Evolutionary conservation across 371 early-diverging fungal genomes (phyloP), one percentile per base, ranked within the genome.

Genomic region (Zopfochytrium polystomum): DNA sequence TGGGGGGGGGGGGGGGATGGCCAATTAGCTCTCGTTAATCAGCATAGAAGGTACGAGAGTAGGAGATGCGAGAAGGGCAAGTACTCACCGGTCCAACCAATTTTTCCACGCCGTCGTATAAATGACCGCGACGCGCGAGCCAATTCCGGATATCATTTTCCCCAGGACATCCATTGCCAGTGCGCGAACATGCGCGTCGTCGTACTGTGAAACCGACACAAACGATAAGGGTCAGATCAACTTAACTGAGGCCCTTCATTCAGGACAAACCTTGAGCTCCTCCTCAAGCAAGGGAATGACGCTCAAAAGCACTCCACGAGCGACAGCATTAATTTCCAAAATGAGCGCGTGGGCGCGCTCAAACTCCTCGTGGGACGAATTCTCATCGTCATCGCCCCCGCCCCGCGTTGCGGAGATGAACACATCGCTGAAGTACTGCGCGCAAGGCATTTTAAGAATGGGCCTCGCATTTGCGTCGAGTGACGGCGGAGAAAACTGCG

Each of bases 201-300:
- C 92, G 18, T 81, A 63, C 73, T 73, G 35, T 2, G 29, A 0
- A 32, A 26, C n/a, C 18, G 15, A 53, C n/a, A 49, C 29, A 2
- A 22, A 34, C 57, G n/a, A n/a, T n/a, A n/a, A n/a, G n/a, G n/a
- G n/a, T n/a, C n/a, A n/a, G n/a, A n/a, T n/a, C n/a, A n/a, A n/a
- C n/a, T n/a, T n/a, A n/a, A n/a, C n/a, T n/a, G n/a, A n/a, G n/a
- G n/a, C n/a, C n/a, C 59, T 42, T 52, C 32, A 55, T 45, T 55
- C 50, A 27, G 42, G 49, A 25, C 54, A 22, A 58, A 88, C 86
- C 63, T 81, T 81, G 70, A 95, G 75, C 70, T 97, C 96, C 55
- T 93, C 95, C 66, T 95, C 95, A 30, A 97, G 74, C 63, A 90
- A 88, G n/a, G 98, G 98, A 30, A 97, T 82, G 0, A 96, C 96